Evolutionary conservation across 768 basidiomycete species (phyloP).

Genomic region (Mycena vitilis): DNA sequence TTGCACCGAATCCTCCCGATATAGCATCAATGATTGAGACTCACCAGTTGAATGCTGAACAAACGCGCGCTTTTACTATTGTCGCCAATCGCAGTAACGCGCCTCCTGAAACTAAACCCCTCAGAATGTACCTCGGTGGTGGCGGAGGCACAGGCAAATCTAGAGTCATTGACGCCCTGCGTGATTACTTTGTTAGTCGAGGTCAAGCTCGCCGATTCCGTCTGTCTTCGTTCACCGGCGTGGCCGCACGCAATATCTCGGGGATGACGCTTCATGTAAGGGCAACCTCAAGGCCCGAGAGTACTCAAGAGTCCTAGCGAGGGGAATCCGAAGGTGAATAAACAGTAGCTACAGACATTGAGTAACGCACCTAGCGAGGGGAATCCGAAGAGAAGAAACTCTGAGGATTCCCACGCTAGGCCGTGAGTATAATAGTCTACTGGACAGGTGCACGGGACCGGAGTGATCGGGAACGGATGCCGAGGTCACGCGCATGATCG

Average conservation of each 20-base stretch:
- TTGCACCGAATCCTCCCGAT: too few species aligned
- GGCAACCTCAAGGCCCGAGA: too few species aligned
- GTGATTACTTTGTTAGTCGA: slow-evolving; percentile 41
- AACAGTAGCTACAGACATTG: too few species aligned
- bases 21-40: slow-evolving; percentile 35
- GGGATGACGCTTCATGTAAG: slow-evolving; percentile 57
- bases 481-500: too few species aligned
- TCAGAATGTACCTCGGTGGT: slow-evolving; percentile 52
- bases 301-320: too few species aligned
- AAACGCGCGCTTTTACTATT: slow-evolving; percentile 46
- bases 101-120: slow-evolving; percentile 22
- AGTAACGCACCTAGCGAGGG: too few species aligned
- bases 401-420: too few species aligned
- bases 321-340: too few species aligned
- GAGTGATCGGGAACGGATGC: too few species aligned
- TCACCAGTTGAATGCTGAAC: slow-evolving; percentile 49
- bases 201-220: slow-evolving; percentile 42
- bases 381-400: too few species aligned
- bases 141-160: slow-evolving; percentile 59
- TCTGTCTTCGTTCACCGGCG: slow-evolving; percentile 50
- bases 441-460: too few species aligned
- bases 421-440: too few species aligned
- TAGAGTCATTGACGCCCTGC: slow-evolving; percentile 46
- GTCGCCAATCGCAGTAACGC: slow-evolving; percentile 43
- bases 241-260: slow-evolving; percentile 51